A percentile compares a stretch with the other conserved stretches of the same genome.
phyloP scores from a whole-genome alignment of 2,329 filamentous ascomycete genomes.

The Rhytidhysteron rufulum region DNA sequence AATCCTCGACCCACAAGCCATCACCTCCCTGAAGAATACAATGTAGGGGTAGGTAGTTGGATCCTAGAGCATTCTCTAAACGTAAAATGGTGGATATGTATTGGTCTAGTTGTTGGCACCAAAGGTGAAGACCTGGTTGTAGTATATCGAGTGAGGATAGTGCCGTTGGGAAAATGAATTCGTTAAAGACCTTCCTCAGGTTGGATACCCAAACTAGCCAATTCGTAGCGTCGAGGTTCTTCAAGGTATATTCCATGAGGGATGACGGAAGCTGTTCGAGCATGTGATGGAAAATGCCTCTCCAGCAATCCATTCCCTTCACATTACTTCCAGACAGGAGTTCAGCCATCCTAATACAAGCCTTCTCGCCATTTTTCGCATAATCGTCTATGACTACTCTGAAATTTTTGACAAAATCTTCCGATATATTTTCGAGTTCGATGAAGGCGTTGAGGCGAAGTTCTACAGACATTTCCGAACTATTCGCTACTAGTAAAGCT shows the following conservation, averaged over 20 bases:
- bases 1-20: conserved; percentile 8
- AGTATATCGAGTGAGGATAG: conserved; percentile 10
- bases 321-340: conserved; percentile 11
- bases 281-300: conserved; percentile 15
- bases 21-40: conserved; percentile 13
- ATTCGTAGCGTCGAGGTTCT: conserved; percentile 14
- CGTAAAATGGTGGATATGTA: conserved; percentile 14
- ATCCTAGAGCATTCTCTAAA: conserved; percentile 13
- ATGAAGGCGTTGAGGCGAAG: conserved; percentile 16
- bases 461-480: conserved; percentile 3
- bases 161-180: conserved; percentile 7
- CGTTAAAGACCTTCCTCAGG: conserved; percentile 15
- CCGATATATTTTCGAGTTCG: conserved; percentile 12
- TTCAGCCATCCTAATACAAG: conserved; percentile 14
- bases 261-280: conserved; percentile 3
- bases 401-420: conserved; percentile 11
- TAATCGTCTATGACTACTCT: conserved; percentile 7
- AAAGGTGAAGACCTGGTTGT: conserved; percentile 8
- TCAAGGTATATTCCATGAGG: conserved; percentile 13
- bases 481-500: conserved; percentile 14
- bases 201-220: conserved; percentile 21
- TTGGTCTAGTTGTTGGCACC: conserved; percentile 8
- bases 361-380: conserved; percentile 5
- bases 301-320: conserved; percentile 16
- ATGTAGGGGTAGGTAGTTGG: conserved; percentile 8